phyloP scores from a whole-genome alignment of 2,329 filamentous ascomycete species.

The Cladophialophora bantiana region DNA sequence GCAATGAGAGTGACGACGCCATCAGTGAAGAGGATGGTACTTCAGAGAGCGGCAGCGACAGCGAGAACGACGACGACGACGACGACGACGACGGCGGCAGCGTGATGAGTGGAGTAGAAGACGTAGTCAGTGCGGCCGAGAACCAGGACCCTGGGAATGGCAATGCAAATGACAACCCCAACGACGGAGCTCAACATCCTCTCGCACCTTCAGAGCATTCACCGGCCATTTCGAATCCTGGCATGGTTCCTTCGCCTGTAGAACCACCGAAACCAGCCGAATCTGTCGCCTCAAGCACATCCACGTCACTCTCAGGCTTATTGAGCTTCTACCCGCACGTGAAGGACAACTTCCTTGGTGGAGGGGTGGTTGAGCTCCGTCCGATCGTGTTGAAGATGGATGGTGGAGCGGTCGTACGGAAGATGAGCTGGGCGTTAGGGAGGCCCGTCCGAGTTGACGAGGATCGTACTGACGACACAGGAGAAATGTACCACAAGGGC shows the following conservation, averaged over 20 bases:
- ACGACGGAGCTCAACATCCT: background rate
- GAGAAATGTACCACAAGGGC: background rate
- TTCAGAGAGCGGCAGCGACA: background rate
- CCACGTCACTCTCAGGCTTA: background rate
- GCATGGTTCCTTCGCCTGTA: background rate
- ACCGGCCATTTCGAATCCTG: background rate
- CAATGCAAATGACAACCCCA: background rate
- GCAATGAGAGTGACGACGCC: background rate
- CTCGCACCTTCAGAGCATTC: background rate
- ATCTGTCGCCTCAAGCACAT: conserved; percentile 8
- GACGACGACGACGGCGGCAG: background rate
- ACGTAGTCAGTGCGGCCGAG: background rate
- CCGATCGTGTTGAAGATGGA: conserved; percentile 36
- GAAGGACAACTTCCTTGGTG: conserved; percentile 23
- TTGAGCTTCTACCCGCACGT: conserved; percentile 26
- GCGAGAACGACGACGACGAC: background rate
- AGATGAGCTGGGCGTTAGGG: conserved; percentile 31
- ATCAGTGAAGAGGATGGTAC: conserved; percentile 3
- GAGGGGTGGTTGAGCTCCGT: conserved; percentile 28
- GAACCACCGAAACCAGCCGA: conserved; percentile 7
- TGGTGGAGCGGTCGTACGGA: conserved; percentile 32
- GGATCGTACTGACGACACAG: background rate
- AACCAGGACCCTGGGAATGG: background rate
- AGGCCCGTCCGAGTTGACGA: background rate
- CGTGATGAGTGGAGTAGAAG: background rate